These are phyloP conservation scores for Fusarium mundagurra DNA, from an alignment of 2,329 filamentous ascomycete species.

Conservation along the genomic window DNA sequence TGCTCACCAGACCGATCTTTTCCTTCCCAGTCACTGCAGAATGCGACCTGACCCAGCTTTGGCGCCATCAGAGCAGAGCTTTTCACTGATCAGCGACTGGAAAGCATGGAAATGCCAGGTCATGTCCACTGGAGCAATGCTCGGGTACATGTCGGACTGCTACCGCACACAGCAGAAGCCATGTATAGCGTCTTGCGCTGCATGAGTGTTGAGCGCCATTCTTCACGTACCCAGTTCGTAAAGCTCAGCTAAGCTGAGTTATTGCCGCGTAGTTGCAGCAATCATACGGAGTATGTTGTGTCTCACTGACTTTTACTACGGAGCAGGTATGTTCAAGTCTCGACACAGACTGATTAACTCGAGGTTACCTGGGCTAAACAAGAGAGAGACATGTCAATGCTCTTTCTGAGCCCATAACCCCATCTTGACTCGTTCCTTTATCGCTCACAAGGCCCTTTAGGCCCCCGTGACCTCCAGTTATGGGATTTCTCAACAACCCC, in stretches of 20 bases:
- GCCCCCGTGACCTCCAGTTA: conserved; percentile 35
- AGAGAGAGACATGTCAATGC: conserved; percentile 14
- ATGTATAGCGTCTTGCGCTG: conserved; percentile 16
- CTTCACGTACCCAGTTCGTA: background rate
- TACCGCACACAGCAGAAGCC: conserved; percentile 13
- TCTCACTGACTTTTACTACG: conserved; percentile 4
- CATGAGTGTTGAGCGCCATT: background rate
- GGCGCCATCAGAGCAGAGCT: conserved; percentile 25
- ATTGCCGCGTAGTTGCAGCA: conserved; percentile 17
- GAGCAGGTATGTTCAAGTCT: background rate
- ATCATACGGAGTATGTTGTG: conserved; percentile 8
- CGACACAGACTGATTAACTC: background rate
- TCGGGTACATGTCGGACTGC: conserved; percentile 19
- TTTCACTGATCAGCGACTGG: conserved; percentile 29
- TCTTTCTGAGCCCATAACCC: conserved; percentile 5
- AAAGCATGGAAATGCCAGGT: conserved; percentile 4
- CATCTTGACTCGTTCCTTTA: conserved; percentile 9
- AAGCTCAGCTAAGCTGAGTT: conserved; percentile 2
- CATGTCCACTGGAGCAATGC: background rate
- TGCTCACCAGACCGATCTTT: conserved; percentile 40
- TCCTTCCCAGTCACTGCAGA: conserved; percentile 14
- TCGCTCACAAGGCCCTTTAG: conserved; percentile 12
- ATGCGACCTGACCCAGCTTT: conserved; percentile 6
- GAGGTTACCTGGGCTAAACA: background rate
- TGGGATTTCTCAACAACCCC: conserved; percentile 21